Conservation (phyloP, 1,139 yeast genomes). For the Sugiyamaella xylanicola region DNA sequence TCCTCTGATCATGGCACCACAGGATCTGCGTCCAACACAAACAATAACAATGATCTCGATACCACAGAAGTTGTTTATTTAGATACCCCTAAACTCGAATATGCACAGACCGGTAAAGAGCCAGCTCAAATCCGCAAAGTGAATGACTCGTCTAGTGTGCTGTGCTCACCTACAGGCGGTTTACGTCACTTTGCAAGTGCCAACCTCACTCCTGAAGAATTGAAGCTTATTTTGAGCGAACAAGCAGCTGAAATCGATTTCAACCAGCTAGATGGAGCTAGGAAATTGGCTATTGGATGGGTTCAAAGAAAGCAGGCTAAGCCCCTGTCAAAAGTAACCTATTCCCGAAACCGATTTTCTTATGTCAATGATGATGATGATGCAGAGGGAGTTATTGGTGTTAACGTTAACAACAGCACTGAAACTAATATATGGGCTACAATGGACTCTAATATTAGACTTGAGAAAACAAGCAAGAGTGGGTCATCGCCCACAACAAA, state of each 20-base stretch:
- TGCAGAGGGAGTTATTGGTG: slow-evolving; percentile 16
- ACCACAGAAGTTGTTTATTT: slow-evolving; percentile 37
- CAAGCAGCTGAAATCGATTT: slow-evolving; percentile 27
- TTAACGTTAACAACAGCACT: slow-evolving; percentile 1
- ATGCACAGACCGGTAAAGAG: slow-evolving; percentile 42
- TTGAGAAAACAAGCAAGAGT: slow-evolving; percentile 40
- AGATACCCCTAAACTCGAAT: slow-evolving; percentile 43
- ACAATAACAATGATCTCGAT: slow-evolving; percentile 7
- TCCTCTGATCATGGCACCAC: slow-evolving; percentile 24
- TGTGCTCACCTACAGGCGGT: slow-evolving; percentile 56
- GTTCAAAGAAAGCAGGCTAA: slow-evolving; percentile 37
- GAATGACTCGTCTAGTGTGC: slow-evolving; percentile 32
- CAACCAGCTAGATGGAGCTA: slow-evolving; percentile 27
- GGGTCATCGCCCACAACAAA: slow-evolving; percentile 20
- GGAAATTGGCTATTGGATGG: slow-evolving; percentile 46
- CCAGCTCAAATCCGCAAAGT: slow-evolving; percentile 46
- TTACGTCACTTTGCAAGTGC: slow-evolving; percentile 51
- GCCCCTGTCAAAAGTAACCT: slow-evolving; percentile 35
- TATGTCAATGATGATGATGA: slow-evolving; percentile 25
- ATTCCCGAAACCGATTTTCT: slow-evolving; percentile 39
- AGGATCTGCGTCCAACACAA: background rate
- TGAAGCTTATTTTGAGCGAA: slow-evolving; percentile 36
- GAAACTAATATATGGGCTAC: slow-evolving; percentile 47
- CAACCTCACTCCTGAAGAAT: slow-evolving; percentile 38
- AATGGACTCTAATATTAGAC: slow-evolving; percentile 47